Evolutionary conservation across 2,329 filamentous ascomycete genomes (phyloP).

Genomic region (Fusarium humuli): DNA sequence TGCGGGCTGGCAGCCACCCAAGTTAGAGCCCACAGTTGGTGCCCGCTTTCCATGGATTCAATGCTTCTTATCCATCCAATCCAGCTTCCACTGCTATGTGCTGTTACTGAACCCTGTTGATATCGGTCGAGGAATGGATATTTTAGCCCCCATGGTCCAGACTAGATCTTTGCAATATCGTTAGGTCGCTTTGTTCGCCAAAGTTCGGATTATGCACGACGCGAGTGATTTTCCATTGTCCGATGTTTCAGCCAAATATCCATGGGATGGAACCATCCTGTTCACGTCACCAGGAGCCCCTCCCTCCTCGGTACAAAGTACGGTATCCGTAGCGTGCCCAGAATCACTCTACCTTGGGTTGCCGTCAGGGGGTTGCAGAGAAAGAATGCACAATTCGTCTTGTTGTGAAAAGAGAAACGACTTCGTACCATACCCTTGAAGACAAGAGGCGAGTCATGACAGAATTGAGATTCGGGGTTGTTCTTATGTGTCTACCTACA

Average conservation of each 20-base stretch:
- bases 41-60: background rate
- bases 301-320: background rate
- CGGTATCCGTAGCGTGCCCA: background rate
- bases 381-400: background rate
- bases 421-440: background rate
- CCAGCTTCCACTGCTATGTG: slow-evolving; percentile 7
- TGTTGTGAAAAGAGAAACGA: background rate
- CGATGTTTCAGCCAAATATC: slow-evolving; percentile 19
- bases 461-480: background rate
- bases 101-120: slow-evolving; percentile 26
- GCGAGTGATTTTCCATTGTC: slow-evolving; percentile 25
- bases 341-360: background rate
- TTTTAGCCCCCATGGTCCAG: background rate
- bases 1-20: slow-evolving; percentile 1
- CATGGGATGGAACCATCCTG: slow-evolving; percentile 1
- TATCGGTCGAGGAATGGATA: background rate
- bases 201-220: slow-evolving; percentile 13
- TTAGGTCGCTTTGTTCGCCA: slow-evolving; percentile 29
- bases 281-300: slow-evolving; percentile 6
- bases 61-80: background rate
- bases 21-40: slow-evolving; percentile 8
- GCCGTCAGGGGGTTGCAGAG: background rate
- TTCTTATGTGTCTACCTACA: background rate
- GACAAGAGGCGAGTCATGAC: background rate
- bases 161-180: background rate